These are phyloP conservation scores for Gamarada debralockiae DNA, from an alignment of 495 filamentous ascomycete species.

Conservation along the genomic window DNA sequence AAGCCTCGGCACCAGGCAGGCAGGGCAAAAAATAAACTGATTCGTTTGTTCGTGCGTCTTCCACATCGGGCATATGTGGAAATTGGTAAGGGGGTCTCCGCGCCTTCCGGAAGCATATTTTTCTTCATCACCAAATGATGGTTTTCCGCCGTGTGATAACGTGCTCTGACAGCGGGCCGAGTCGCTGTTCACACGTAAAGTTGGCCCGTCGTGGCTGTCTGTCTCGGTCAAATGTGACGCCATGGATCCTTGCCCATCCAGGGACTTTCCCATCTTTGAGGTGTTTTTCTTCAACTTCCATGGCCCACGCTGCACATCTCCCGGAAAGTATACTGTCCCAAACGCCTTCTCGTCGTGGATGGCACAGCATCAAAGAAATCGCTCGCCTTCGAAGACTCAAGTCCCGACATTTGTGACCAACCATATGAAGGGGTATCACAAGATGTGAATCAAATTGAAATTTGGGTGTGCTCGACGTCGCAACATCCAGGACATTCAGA, in stretches of 20 bases:
- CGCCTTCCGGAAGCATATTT: no score
- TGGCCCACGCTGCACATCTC: slow-evolving; percentile 30
- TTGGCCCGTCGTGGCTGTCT: background rate
- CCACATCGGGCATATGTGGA: no score
- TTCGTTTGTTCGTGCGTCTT: no score
- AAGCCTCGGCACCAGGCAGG: no score
- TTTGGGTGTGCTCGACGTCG: background rate
- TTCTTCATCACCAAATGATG: background rate
- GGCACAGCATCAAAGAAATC: slow-evolving; percentile 28
- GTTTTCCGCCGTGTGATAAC: background rate
- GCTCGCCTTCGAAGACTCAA: slow-evolving; percentile 36
- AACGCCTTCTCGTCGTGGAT: slow-evolving; percentile 39
- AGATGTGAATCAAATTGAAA: slow-evolving; percentile 28
- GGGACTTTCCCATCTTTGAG: slow-evolving; percentile 3
- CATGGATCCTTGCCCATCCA: slow-evolving; percentile 6
- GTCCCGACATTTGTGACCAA: slow-evolving; percentile 37
- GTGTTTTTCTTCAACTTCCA: slow-evolving; percentile 37
- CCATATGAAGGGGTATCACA: slow-evolving; percentile 31
- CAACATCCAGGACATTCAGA: background rate
- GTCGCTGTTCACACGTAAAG: slow-evolving; percentile 3
- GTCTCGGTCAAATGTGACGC: background rate
- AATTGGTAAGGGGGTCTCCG: no score
- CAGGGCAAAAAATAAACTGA: no score
- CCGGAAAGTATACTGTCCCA: slow-evolving; percentile 38
- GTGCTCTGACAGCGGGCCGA: background rate